Percentiles rank a stretch among this genome's conserved stretches.
phyloP scores from a whole-genome alignment of 345 rosid species.

The Turritis glabra region DNA sequence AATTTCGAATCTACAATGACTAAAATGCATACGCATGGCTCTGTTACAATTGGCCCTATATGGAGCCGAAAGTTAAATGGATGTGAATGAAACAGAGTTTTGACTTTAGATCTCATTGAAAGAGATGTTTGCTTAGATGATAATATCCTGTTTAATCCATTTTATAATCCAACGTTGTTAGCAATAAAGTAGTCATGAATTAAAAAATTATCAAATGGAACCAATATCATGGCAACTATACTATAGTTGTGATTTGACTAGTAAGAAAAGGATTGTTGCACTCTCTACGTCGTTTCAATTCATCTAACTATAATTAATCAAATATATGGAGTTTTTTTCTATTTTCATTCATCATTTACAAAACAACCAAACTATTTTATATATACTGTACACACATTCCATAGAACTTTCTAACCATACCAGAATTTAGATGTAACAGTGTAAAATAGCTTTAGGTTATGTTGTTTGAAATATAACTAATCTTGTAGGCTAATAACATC shows the following conservation, averaged over 20 bases:
- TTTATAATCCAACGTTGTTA: conserved; percentile 16
- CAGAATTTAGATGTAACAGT: neutral
- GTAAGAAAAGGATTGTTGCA: conserved; percentile 9
- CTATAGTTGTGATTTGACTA: conserved; percentile 22
- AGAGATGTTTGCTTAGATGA: conserved; percentile 16
- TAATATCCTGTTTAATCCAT: neutral
- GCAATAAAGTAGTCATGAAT: conserved; percentile 14
- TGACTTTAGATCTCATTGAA: conserved; percentile 24
- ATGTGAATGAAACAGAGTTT: conserved; percentile 9
- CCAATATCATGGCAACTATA: neutral
- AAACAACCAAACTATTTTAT: conserved; percentile 9
- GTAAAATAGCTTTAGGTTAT: neutral
- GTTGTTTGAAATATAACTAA: neutral
- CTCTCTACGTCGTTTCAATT: conserved; percentile 7
- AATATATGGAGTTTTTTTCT: too few relatives aligned
- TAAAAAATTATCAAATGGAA: neutral
- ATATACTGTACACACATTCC: neutral
- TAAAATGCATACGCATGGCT: neutral
- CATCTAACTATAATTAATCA: neutral
- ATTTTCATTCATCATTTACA: neutral
- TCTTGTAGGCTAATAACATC: neutral
- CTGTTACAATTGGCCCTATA: conserved; percentile 17
- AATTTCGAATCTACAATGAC: neutral
- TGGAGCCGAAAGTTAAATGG: conserved; percentile 18
- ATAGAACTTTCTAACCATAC: neutral